Evolutionary conservation across 2,329 filamentous ascomycete genomes (phyloP), one percentile per base, ranked within the genome.

Genomic region (Ceratocystis ficicola): DNA sequence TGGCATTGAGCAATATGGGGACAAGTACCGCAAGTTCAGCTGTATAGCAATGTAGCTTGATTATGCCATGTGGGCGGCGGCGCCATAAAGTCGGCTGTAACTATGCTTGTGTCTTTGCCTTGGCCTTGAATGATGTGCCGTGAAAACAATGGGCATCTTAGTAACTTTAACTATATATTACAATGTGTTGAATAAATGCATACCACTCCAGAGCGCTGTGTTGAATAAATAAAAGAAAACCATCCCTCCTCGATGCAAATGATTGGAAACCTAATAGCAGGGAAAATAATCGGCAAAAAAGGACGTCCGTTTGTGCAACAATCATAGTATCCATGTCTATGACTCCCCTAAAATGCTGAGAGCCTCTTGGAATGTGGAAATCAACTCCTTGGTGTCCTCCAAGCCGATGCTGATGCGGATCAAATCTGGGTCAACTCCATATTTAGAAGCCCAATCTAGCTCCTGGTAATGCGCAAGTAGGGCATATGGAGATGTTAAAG

Each of bases 401-500:
- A 99, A 75, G 0, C 94, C 94, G 64, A 97, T 88, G 72, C 92
- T 96, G 70, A 97, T 84, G 52, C 94, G 83, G 61, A 97, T 81
- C 66, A 99, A 76, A 73, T 90, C 83, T 1, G 84, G 83, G 65
- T 94, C 87, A 2, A 96, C 89, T 0, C 92, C 90, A 73, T 87
- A 93, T 68, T 86, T 79, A 30, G 82, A 84, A 55, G 89, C 90
- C 94, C 94, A 99, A n/a, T 92, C 86, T 52, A 97, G 75, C 78
- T 99, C 94, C 59, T 83, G 80, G 72, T 94, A 99, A 75, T 99
- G 94, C 3, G 94, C 94, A 41, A 99, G 76, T 44, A 99, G 78
- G 25, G 94, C 90, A 74, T 96, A 99, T 0, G 94, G 94, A 62
- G 87, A 95, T 66, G 87, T 87, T 46, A 99, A 79, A 0, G 94